Percentiles rank a stretch among this genome's conserved stretches.
Evolutionary conservation across 2,329 filamentous ascomycete species (phyloP).

Genomic region (Calonectria crousiana): DNA sequence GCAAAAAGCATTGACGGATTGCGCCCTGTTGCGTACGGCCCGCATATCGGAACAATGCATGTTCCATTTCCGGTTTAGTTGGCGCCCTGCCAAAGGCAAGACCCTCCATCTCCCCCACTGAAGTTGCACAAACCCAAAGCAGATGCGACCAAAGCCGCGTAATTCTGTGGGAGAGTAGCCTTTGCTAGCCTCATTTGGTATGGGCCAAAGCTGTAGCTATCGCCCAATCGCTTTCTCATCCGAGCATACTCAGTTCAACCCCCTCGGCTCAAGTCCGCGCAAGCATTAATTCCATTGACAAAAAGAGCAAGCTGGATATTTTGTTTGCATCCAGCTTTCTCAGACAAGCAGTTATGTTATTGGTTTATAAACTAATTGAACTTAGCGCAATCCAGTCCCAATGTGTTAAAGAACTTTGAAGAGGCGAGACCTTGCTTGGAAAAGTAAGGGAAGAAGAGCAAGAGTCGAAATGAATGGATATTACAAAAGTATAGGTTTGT

Average conservation of each 20-base stretch:
- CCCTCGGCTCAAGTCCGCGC: not conserved
- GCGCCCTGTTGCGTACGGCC: not conserved
- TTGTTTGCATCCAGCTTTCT: not conserved
- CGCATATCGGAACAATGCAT: conserved; percentile 11
- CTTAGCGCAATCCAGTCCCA: not conserved
- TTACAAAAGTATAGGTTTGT: not conserved
- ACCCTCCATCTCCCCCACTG: not conserved
- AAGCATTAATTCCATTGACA: not conserved
- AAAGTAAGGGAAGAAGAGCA: not conserved
- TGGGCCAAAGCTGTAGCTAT: not conserved
- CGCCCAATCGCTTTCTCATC: not conserved
- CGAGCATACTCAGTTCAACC: not conserved
- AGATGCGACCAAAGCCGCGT: not conserved
- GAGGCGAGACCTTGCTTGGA: not conserved
- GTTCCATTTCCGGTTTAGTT: conserved; percentile 6
- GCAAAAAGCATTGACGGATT: not conserved
- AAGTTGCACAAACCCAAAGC: not conserved
- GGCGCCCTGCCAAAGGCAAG: not conserved
- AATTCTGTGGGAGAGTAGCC: not conserved
- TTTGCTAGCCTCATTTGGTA: not conserved
- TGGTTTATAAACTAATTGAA: not conserved
- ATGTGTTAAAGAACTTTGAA: not conserved
- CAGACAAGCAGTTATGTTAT: not conserved
- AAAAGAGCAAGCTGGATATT: not conserved
- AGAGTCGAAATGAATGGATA: not conserved